Evolutionary conservation across 345 rosid species (phyloP).

Genomic region (Gynandropsis gynandra): DNA sequence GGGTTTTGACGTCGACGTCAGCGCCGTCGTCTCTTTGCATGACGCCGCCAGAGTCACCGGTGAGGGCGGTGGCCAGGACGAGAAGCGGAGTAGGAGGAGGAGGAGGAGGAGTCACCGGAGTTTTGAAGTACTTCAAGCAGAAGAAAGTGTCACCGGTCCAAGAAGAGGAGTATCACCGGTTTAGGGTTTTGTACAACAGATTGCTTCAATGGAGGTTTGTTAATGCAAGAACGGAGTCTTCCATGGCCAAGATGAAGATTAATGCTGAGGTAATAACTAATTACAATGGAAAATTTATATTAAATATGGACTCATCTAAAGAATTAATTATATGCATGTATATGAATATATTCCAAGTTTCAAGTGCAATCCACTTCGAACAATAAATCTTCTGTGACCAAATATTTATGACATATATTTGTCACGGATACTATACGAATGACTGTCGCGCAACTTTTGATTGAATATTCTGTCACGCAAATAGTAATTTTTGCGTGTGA

Average conservation of each 20-base stretch:
- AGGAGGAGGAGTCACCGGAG: constrained; percentile 41
- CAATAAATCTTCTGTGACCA: too few species aligned
- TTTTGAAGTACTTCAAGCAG: constrained; percentile 60
- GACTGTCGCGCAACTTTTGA: too few species aligned
- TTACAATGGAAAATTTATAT: neutral
- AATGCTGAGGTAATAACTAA: constrained; percentile 37
- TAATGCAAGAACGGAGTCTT: constrained; percentile 47
- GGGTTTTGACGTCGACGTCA: constrained; percentile 21
- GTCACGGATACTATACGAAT: too few species aligned
- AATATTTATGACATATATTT: too few species aligned
- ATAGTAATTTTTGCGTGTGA: too few species aligned
- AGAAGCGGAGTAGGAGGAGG: constrained; percentile 38
- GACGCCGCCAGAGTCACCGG: constrained; percentile 27
- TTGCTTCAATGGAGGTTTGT: constrained; percentile 57
- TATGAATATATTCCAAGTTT: too few species aligned
- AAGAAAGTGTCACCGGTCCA: constrained; percentile 47
- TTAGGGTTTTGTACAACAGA: constrained; percentile 40
- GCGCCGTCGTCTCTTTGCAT: constrained; percentile 18
- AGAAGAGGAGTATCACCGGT: constrained; percentile 46
- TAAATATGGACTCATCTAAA: neutral
- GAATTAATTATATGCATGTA: neutral
- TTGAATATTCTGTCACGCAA: too few species aligned
- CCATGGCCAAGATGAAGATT: constrained; percentile 27
- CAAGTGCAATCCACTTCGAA: too few species aligned
- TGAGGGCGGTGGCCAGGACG: constrained; percentile 11